These are phyloP conservation scores for Sphagnum tenellum DNA, from an alignment of 225 moss, liverwort and hornwort species.

Conservation along the genomic window DNA sequence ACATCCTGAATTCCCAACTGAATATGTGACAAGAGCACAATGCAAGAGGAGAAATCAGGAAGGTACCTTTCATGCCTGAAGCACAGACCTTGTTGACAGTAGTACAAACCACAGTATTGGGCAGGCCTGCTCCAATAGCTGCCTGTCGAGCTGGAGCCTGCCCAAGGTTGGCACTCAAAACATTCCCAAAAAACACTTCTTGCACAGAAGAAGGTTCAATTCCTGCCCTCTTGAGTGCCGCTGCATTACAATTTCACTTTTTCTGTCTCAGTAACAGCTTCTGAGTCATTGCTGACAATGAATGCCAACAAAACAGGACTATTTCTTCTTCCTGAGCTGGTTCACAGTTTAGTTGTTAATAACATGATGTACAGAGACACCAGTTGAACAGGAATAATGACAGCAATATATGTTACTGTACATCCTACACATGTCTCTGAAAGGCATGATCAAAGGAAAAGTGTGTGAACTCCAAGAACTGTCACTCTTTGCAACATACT, in stretches of 20 bases:
- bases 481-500: no score
- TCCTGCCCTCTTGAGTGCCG: slow-evolving; percentile 67
- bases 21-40: no score
- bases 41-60: no score
- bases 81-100: slow-evolving; percentile 97
- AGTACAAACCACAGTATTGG: slow-evolving; percentile 62
- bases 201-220: slow-evolving; percentile 74
- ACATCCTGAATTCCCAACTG: no score
- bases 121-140: slow-evolving; percentile 76
- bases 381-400: no score
- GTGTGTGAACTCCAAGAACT: no score
- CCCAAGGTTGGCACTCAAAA: slow-evolving; percentile 85
- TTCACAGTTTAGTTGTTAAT: no score
- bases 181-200: slow-evolving; percentile 91
- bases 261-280: not conserved
- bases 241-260: slow-evolving; percentile 22
- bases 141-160: slow-evolving; percentile 98
- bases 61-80: slow-evolving; percentile 85
- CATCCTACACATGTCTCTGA: no score
- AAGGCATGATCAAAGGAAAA: no score
- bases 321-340: not conserved
- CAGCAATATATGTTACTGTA: no score
- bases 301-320: not conserved
- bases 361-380: no score
- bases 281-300: not conserved